A percentile compares a stretch with the other conserved stretches of the same genome.
phyloP scores from a whole-genome alignment of 805 yeast genomes.

The Ogataea chonburiensis region DNA sequence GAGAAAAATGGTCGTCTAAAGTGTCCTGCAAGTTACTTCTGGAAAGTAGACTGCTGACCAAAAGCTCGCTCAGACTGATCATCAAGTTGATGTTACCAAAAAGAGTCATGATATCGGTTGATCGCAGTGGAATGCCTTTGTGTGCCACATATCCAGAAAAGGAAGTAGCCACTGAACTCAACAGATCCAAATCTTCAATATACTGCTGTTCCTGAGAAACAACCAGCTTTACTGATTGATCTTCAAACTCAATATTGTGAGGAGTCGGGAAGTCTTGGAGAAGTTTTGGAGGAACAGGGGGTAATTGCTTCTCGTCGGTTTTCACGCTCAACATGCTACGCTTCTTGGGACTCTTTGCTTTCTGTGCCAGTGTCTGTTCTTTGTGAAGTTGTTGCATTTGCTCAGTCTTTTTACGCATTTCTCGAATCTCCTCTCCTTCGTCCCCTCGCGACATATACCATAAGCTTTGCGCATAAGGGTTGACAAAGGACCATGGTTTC shows the following conservation, averaged over 20 bases:
- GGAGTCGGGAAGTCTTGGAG: constrained; percentile 30
- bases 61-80: constrained; percentile 35
- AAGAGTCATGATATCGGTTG: constrained; percentile 37
- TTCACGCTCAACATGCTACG: neutral
- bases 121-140: constrained; percentile 33
- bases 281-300: constrained; percentile 25
- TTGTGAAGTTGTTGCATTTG: neutral
- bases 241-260: neutral
- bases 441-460: constrained; percentile 40
- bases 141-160: constrained; percentile 31
- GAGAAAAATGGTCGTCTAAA: constrained; percentile 18
- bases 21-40: neutral
- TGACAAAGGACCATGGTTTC: constrained; percentile 16
- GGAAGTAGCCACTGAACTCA: constrained; percentile 35
- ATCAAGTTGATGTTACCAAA: constrained; percentile 46
- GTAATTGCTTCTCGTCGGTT: constrained; percentile 5
- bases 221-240: constrained; percentile 16
- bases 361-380: too few relatives aligned
- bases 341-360: neutral
- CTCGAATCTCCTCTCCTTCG: constrained; percentile 35
- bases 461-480: constrained; percentile 44
- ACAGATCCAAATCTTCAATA: constrained; percentile 28
- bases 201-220: constrained; percentile 37
- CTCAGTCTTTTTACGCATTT: constrained; percentile 27
- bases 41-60: constrained; percentile 20